Evolutionary conservation across 768 basidiomycete species (phyloP).

Genomic region (Suillus brevipes): DNA sequence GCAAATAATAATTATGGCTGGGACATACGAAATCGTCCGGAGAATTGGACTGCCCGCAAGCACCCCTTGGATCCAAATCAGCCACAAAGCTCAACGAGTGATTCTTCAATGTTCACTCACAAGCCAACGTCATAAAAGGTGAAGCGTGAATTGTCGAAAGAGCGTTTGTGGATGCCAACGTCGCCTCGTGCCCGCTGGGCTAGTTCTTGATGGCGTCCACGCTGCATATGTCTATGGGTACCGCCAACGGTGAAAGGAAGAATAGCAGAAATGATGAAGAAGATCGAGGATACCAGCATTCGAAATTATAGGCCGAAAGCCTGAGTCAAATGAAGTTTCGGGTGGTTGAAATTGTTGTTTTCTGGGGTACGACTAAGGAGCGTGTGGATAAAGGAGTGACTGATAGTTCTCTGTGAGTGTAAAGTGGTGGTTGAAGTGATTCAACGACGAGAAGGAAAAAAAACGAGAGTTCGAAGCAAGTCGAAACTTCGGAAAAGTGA

Average conservation of each 20-base stretch:
- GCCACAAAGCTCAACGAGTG: slow-evolving; percentile 11
- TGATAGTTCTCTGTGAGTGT: not conserved
- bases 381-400: not conserved
- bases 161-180: slow-evolving; percentile 36
- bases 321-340: not conserved
- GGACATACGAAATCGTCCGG: slow-evolving; percentile 43
- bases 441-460: not conserved
- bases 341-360: not conserved
- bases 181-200: slow-evolving; percentile 44
- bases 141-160: slow-evolving; percentile 39
- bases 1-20: not conserved
- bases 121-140: slow-evolving; percentile 57
- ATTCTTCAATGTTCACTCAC: slow-evolving; percentile 30
- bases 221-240: slow-evolving; percentile 21
- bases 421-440: not conserved
- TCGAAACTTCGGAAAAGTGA: not conserved
- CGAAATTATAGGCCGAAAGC: not conserved
- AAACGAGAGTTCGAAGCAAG: not conserved
- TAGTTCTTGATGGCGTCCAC: slow-evolving; percentile 43
- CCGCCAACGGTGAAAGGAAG: slow-evolving; percentile 36
- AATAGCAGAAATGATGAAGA: slow-evolving; percentile 35
- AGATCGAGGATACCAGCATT: slow-evolving; percentile 32
- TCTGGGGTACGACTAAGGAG: not conserved
- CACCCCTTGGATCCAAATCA: slow-evolving; percentile 41
- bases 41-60: slow-evolving; percentile 46